These are phyloP conservation scores for Jatropha multifida DNA, from an alignment of 441 rosid species.

Conservation along the genomic window DNA sequence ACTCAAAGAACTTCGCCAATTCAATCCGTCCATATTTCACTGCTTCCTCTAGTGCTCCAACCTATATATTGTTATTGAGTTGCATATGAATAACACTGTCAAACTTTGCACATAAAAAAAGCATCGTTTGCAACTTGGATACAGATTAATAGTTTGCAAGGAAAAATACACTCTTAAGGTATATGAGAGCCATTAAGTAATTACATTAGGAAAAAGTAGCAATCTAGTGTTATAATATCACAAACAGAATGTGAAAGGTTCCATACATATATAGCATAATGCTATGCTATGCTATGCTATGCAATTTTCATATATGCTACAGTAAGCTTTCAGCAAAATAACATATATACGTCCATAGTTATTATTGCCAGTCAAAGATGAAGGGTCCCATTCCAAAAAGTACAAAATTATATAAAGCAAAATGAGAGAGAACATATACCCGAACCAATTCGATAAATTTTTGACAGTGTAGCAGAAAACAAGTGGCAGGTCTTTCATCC, in stretches of 20 bases:
- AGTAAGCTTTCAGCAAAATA: neutral
- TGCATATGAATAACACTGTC: neutral
- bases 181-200: neutral
- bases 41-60: conserved; percentile 72
- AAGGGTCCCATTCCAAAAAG: neutral
- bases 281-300: neutral
- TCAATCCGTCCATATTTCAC: conserved; percentile 73
- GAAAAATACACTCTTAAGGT: neutral
- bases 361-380: neutral
- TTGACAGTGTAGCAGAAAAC: conserved; percentile 89
- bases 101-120: neutral
- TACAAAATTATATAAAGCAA: neutral
- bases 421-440: conserved; percentile 51
- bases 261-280: neutral
- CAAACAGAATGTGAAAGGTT: conserved; percentile 3
- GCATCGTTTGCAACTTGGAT: neutral
- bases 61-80: conserved; percentile 38
- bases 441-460: conserved; percentile 87
- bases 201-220: neutral
- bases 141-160: neutral
- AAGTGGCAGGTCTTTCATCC: conserved; percentile 92
- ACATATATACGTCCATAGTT: neutral
- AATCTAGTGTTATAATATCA: neutral
- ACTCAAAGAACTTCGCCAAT: conserved; percentile 56
- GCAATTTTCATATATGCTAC: neutral